phyloP scores from a whole-genome alignment of 2,329 filamentous ascomycete species.

The Akanthomyces muscarius region DNA sequence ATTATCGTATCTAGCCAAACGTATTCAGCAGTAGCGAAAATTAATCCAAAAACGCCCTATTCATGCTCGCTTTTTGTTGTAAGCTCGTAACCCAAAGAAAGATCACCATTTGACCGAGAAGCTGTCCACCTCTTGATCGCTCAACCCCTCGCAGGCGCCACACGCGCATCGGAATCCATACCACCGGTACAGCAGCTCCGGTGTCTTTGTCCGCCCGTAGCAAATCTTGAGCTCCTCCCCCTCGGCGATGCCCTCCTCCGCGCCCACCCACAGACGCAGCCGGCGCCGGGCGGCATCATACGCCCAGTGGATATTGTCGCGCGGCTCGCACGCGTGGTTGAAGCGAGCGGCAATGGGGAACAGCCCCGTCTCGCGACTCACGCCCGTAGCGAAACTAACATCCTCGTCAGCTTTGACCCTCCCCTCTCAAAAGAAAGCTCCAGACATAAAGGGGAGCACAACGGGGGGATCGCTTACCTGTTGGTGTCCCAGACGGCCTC shows the following conservation, averaged over 20 bases:
- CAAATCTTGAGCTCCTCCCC: slow-evolving; percentile 51
- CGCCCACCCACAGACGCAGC: slow-evolving; percentile 40
- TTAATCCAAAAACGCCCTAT: slow-evolving; percentile 1
- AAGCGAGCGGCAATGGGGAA: slow-evolving; percentile 52
- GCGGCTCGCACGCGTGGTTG: slow-evolving; percentile 52
- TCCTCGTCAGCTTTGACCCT: background rate
- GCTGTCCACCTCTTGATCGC: slow-evolving; percentile 8
- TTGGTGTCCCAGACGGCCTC: slow-evolving; percentile 44
- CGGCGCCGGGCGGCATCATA: slow-evolving; percentile 33
- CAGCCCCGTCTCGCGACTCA: slow-evolving; percentile 32
- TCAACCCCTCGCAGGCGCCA: slow-evolving; percentile 36
- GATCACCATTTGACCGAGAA: slow-evolving; percentile 7
- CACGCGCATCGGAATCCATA: slow-evolving; percentile 54
- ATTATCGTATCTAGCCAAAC: slow-evolving; percentile 11
- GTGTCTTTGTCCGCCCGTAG: slow-evolving; percentile 38
- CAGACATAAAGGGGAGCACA: background rate
- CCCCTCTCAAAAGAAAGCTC: background rate
- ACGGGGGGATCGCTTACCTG: slow-evolving; percentile 30
- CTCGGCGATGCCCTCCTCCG: slow-evolving; percentile 26
- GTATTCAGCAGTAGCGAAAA: background rate
- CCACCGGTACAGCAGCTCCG: slow-evolving; percentile 35
- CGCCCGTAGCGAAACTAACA: slow-evolving; percentile 27
- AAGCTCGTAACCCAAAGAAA: background rate
- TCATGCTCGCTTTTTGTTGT: background rate
- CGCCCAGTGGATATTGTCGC: slow-evolving; percentile 41